Evolutionary conservation across 805 yeast species (phyloP), one percentile per base, ranked within the genome.

Genomic region (Starmerella geochares): DNA sequence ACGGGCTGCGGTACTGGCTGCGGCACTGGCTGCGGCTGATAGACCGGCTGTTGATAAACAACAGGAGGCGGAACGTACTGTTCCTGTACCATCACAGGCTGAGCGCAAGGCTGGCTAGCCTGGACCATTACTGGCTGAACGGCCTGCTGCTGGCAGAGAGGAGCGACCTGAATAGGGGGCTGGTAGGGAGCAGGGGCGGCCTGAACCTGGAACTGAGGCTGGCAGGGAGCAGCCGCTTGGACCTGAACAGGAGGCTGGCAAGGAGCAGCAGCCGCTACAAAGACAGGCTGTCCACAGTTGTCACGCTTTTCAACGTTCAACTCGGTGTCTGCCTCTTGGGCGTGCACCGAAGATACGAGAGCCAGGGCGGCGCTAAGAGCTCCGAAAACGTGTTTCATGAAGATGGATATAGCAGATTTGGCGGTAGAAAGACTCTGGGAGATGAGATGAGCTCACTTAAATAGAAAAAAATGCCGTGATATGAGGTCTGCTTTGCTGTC

Each of bases 51-150:
- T 28, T 40, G 45, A 25, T 40, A 40, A 11, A 40, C 11, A 7
- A 33, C 31, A 21, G 47, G n/a, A 11, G 47, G 47, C 9, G 33
- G 46, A 28, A 6, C 24, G 21, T 24, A 25, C 52, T 50, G 55
- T 17, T 42, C 33, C 33, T 46, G 49, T 27, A 38, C 37, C 1
- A 14, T 20, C n/a, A 36, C 8, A 16, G 37, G 53, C 52, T 52
- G 60, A 11, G 29, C 43, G 46, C 55, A 54, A 35, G 55, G 54
- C 29, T 46, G 42, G 14, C 21, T 45, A 3, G 40, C 40, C 35
- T 35, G 47, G 11, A 33, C 47, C n/a, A 11, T 16, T 9, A 33
- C 27, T 5, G 41, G 37, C 39, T 47, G 50, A 23, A 27, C 51
- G 10, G 36, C 23, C 21, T 31, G 52, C 49, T 43, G 52, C 19